Base-by-base conservation (phyloP, 257 asterid genomes). In the Przewalskia tangutica region DNA sequence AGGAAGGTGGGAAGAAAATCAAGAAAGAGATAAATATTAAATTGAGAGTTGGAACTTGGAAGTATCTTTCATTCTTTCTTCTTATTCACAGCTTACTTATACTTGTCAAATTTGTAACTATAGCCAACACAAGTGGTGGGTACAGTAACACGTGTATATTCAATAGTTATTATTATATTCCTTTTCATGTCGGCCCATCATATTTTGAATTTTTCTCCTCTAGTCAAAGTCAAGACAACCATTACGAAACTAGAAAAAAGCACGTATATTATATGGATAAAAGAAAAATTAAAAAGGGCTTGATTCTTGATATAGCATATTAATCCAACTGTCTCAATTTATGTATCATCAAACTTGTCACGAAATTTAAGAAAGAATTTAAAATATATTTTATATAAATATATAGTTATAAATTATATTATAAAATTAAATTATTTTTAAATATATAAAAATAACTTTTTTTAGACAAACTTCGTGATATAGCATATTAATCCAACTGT, bases 1-100 rank as follows among this genome's bases (percentile, higher is more conserved):
- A 75, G 62, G 80, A 75, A 75, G 62, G 80, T 75, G 71, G 8
- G 42, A 63, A 78, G 82, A 55, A 78, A 78, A 56, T 38, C 51
- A 56, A 42, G 68, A 38, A 4, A 8, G 53, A 3, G 38, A 7
- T 7, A 53, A 7, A 51, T 53, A 76, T 75, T 50, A 18, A 75
- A 76, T 75, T 3, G 42, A 75, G 53, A 27, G 32, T 53, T 54
- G 81, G 23, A 54, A 27, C 6, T 34, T 55, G 6, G 42, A 71
- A 50, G 10, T 53, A 50, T 40, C 9, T 4, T 78, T 36, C 36
- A 2, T 27, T 32, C 10, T 77, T 55, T 55, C 36, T 3, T 54
- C 20, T 56, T 77, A 18, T 55, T 12, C 27, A 55, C 55, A 55
- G 53, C 55, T 58, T 58, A 58, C 36, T 56, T 78, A 55, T 38